A percentile compares a stretch with the other conserved stretches of the same genome.
Conservation (phyloP, 306 rosid species). For the Neltuma alba region DNA sequence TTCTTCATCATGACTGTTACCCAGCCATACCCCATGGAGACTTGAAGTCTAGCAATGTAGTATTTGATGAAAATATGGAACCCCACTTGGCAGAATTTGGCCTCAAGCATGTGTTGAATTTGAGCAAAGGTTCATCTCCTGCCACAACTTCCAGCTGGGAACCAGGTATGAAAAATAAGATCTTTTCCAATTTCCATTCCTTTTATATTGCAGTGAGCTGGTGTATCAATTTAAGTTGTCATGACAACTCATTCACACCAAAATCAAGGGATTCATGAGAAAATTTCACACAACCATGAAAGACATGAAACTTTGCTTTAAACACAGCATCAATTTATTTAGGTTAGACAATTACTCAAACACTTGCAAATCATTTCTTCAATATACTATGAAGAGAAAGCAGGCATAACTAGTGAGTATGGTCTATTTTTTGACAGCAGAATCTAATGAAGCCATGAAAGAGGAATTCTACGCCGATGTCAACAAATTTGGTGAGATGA, state of each 20-base stretch:
- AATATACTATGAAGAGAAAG: neutral
- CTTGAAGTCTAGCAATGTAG: slow-evolving; percentile 70
- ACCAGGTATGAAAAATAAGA: slow-evolving; percentile 61
- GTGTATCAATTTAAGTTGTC: too few species aligned
- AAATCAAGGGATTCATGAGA: neutral
- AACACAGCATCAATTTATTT: neutral
- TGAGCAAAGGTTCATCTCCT: slow-evolving; percentile 51
- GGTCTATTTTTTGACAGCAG: slow-evolving; percentile 46
- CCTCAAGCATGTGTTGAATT: slow-evolving; percentile 57
- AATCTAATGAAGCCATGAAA: slow-evolving; percentile 47
- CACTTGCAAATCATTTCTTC: neutral
- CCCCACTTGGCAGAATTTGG: slow-evolving; percentile 88
- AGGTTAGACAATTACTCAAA: neutral
- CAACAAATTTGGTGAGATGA: slow-evolving; percentile 73
- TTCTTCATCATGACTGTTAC: slow-evolving; percentile 88
- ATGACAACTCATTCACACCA: too few species aligned
- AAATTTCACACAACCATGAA: neutral
- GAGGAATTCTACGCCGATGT: slow-evolving; percentile 75
- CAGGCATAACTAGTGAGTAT: neutral
- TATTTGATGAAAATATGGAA: slow-evolving; percentile 93
- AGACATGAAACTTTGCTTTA: neutral
- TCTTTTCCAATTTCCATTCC: neutral
- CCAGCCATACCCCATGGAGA: slow-evolving; percentile 91
- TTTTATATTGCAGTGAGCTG: neutral
- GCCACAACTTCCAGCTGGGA: slow-evolving; percentile 45